Base-by-base conservation (phyloP, 345 rosid species). In the Schrenkiella parvula region DNA sequence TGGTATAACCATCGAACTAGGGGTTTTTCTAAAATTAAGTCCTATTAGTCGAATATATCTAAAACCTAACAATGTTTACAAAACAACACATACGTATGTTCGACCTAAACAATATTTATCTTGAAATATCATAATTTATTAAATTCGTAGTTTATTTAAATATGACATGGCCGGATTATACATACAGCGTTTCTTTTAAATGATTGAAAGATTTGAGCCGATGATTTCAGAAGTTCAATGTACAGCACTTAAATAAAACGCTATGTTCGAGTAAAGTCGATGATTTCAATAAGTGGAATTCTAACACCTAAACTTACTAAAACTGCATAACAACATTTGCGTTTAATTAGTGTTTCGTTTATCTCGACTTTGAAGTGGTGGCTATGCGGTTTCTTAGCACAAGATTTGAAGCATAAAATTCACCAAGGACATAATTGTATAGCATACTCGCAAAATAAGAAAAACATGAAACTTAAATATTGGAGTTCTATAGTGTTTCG, bases 361-460 rank as follows among this genome's bases (percentile, higher is more conserved):
- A 5, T 12, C 41, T 34, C 41, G 39, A 34, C 13, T 60, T 60
- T 47, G 74, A 56, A 32, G 17, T 31, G 53, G 73, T 68, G 55
- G 35, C 35, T 50, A 51, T 32, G 21, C 46, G 38, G 37, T 71
- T 51, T 71, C 48, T 26, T 71, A 28, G 52, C 67, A 61, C 62
- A 71, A 61, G 69, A 46, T 71, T 71, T 61, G n/a, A 71, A 62
- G 34, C 75, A 62, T 62, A 42, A 62, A 62, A 71, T 41, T 39
- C 53, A 51, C 1, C 53, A 39, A 28, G 15, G 42, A 19, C 25
- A 60, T 52, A 39, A 48, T 28, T 38, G 15, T 38, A 26, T 70
- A 43, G n/a, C 37, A 57, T 12, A 47, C 47, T 69, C 44, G 14
- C 47, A n/a, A 69, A 22, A 44, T 35, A 28, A 47, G 52, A 22